A percentile compares a stretch with the other conserved stretches of the same genome.
Conservation (phyloP, 805 yeast species). For the Yarrowia hollandica region DNA sequence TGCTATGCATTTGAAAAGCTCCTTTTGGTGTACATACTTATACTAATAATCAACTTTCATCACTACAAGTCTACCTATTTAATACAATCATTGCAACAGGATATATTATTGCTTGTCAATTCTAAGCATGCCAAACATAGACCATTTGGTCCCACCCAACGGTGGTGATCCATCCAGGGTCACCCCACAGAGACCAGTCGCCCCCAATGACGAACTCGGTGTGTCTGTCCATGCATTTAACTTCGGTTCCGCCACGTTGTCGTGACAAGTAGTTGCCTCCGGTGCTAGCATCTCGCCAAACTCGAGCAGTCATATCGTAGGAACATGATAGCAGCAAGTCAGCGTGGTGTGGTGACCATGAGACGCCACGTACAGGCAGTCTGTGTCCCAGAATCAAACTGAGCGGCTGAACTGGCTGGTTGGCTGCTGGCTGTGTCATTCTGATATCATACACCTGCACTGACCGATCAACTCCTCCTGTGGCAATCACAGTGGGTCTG, state of each 20-base stretch:
- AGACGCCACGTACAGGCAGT: slow-evolving; percentile 76
- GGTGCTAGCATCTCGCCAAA: slow-evolving; percentile 69
- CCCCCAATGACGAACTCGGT: slow-evolving; percentile 89
- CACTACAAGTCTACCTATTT: too few relatives aligned
- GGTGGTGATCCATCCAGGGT: slow-evolving; percentile 92
- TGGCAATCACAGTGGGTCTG: slow-evolving; percentile 71
- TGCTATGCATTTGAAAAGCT: too few relatives aligned
- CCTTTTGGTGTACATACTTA: too few relatives aligned
- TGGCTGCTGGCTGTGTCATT: slow-evolving; percentile 50
- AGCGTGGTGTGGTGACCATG: slow-evolving; percentile 87
- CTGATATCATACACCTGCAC: slow-evolving; percentile 87
- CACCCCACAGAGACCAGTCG: slow-evolving; percentile 97
- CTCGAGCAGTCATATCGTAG: slow-evolving; percentile 88
- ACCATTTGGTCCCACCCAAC: slow-evolving; percentile 98
- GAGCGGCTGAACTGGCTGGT: slow-evolving; percentile 37
- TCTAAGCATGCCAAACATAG: slow-evolving; percentile 72
- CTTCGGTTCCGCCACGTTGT: slow-evolving; percentile 45
- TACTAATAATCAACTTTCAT: too few relatives aligned
- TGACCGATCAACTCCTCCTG: slow-evolving; percentile 88
- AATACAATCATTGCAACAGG: too few relatives aligned
- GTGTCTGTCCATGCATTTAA: slow-evolving; percentile 64
- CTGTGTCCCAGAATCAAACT: slow-evolving; percentile 62
- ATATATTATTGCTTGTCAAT: too few relatives aligned
- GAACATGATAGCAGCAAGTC: slow-evolving; percentile 72
- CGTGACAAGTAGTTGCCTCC: slow-evolving; percentile 39